These are phyloP conservation scores for Phytophthora tentaculata DNA, from an alignment of 352 stramenopile species.

Conservation along the genomic window DNA sequence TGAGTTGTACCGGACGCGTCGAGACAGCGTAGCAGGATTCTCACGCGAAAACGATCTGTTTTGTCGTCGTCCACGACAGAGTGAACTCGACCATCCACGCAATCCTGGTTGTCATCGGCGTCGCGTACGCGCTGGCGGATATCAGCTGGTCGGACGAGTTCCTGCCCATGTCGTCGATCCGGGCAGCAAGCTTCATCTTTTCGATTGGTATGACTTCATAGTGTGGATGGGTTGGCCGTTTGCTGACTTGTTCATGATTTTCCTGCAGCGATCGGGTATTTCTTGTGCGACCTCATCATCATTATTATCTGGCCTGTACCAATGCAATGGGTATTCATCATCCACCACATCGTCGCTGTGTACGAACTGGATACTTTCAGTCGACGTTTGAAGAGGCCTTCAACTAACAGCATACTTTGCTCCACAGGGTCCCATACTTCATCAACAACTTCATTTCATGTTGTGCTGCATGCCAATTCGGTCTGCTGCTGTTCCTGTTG, in stretches of 20 bases:
- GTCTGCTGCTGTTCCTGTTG: slow-evolving; percentile 77
- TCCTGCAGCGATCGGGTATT: slow-evolving; percentile 76
- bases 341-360: slow-evolving; percentile 83
- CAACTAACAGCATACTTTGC: slow-evolving; percentile 1
- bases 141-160: slow-evolving; percentile 72
- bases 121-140: slow-evolving; percentile 64
- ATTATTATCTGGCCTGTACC: slow-evolving; percentile 79
- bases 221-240: slow-evolving; percentile 6
- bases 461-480: slow-evolving; percentile 79
- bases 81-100: slow-evolving; percentile 86
- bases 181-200: slow-evolving; percentile 80
- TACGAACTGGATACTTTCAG: slow-evolving; percentile 41
- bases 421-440: slow-evolving; percentile 69
- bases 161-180: slow-evolving; percentile 77
- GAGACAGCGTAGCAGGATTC: not conserved
- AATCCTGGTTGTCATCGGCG: slow-evolving; percentile 63
- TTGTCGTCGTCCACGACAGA: slow-evolving; percentile 30
- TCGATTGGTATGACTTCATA: slow-evolving; percentile 59
- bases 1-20: slow-evolving; percentile 29
- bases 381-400: not conserved
- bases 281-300: slow-evolving; percentile 81
- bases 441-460: slow-evolving; percentile 90
- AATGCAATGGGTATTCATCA: slow-evolving; percentile 82
- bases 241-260: not conserved
- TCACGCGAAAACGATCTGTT: not conserved